These are phyloP conservation scores for Ambispora gerdemannii DNA, from an alignment of 192 early-diverging fungal species.

Conservation along the genomic window DNA sequence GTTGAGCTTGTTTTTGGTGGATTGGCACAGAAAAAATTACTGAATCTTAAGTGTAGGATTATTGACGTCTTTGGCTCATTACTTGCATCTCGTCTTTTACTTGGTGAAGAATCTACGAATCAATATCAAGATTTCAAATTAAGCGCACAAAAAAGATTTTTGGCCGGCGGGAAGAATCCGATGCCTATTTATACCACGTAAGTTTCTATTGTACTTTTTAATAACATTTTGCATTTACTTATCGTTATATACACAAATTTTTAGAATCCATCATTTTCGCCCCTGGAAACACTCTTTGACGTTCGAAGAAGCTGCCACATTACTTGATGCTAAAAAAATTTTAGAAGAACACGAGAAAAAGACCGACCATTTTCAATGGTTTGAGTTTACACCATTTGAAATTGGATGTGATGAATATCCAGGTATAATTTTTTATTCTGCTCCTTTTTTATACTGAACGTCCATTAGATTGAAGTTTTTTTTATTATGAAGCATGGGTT, in stretches of 20 bases:
- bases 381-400: conserved; percentile 78
- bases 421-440: too few relatives aligned
- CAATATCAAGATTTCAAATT: conserved; percentile 53
- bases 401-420: conserved; percentile 71
- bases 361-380: conserved; percentile 65
- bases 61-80: conserved; percentile 59
- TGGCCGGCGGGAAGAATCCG: conserved; percentile 61
- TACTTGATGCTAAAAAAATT: conserved; percentile 37
- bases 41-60: conserved; percentile 36
- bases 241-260: not conserved
- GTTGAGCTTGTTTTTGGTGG: conserved; percentile 44
- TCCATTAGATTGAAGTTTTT: conserved; percentile 6
- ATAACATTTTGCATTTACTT: not conserved
- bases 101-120: conserved; percentile 35
- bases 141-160: conserved; percentile 46
- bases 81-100: conserved; percentile 46
- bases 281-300: conserved; percentile 42
- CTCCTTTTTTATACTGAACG: too few relatives aligned
- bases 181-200: conserved; percentile 74
- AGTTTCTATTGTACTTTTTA: not conserved
- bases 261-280: conserved; percentile 57
- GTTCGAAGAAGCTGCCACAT: conserved; percentile 15
- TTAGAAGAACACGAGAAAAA: conserved; percentile 30
- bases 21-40: conserved; percentile 40
- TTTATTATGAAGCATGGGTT: conserved; percentile 47